Base-by-base conservation (phyloP, 139 green algal species). In the Asterochloris sp. region DNA sequence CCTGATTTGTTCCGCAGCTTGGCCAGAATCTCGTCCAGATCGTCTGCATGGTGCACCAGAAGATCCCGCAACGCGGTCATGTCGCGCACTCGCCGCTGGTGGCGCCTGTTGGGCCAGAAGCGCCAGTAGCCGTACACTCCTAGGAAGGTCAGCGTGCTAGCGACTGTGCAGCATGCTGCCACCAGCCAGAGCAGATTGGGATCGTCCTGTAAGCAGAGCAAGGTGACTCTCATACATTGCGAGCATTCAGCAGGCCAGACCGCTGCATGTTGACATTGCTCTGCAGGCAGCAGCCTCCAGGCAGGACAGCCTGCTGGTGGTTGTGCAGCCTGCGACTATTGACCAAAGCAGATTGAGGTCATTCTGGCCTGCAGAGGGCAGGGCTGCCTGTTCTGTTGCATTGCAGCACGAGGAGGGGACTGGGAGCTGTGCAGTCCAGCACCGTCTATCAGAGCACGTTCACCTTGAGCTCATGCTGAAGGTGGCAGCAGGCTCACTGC, bases 11-110 rank as follows among this genome's bases (percentile, higher is more conserved):
- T 15, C 14, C 69, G 28, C 12, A 87, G 84, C 60, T 79, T 79
- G 9, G 63, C 67, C 84, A 87, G 47, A 61, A 87, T 73, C 28
- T 82, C 83, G 26, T 92, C 89, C 82, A 92, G 54, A 78, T 92
- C 88, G 75, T 90, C 84, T 26, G 89, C n/a, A 74, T 92, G 88
- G 75, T 88, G 87, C 21, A 83, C 69, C 61, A 92, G 81, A 66
- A 92, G 83, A 60, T 90, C 86, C 28, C 86, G 68, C 24, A 92
- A 64, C 4, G 86, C 86, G 16, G 82, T 81, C 85, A 92, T 86
- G 78, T 92, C 89, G 6, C 78, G 62, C 62, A 92, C 78, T 23
- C 83, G 81, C 24, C 83, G 78, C 38, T 68, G 69, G 74, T 90
- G 84, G 13, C 80, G 81, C 54, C 80, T 83, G 73, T 87, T 90